Conservation (phyloP, 805 yeast genomes). For the Metschnikowia proteae region DNA sequence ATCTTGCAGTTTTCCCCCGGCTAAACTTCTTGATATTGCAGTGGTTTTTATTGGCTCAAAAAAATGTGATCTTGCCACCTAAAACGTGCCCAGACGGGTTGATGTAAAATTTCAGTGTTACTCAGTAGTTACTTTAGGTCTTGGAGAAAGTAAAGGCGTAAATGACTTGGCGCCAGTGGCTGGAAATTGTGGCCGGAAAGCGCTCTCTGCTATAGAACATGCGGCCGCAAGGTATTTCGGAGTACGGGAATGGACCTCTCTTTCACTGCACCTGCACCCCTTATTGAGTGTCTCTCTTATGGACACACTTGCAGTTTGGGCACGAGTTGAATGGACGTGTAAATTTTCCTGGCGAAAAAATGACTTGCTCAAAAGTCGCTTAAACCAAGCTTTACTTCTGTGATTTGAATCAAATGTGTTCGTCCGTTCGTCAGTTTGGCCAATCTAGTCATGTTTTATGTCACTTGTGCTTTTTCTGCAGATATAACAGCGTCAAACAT, state of each 20-base stretch:
- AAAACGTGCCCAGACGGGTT: constrained; percentile 12
- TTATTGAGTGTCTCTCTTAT: constrained; percentile 22
- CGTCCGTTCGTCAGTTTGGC: too few species aligned
- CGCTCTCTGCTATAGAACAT: constrained; percentile 15
- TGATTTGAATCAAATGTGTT: too few species aligned
- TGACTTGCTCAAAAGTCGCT: constrained; percentile 24
- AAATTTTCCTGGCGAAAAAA: neutral
- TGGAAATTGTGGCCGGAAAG: too few species aligned
- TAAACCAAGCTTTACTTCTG: too few species aligned
- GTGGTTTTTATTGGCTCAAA: constrained; percentile 17
- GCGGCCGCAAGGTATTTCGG: constrained; percentile 28
- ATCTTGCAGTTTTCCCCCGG: neutral
- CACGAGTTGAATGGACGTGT: neutral
- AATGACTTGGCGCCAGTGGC: too few species aligned
- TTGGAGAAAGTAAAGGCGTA: too few species aligned
- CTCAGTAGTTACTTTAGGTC: too few species aligned
- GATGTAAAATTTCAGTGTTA: constrained; percentile 23
- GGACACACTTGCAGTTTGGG: too few species aligned
- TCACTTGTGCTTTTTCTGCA: constrained; percentile 36
- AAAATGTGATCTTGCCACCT: constrained; percentile 30
- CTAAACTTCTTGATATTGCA: constrained; percentile 12
- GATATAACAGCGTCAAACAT: constrained; percentile 48
- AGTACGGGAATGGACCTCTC: constrained; percentile 52
- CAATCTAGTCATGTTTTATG: constrained; percentile 11
- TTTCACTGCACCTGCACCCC: constrained; percentile 52